Conservation (phyloP, 1,284 basidiomycete species). For the Puccinia polysora region DNA sequence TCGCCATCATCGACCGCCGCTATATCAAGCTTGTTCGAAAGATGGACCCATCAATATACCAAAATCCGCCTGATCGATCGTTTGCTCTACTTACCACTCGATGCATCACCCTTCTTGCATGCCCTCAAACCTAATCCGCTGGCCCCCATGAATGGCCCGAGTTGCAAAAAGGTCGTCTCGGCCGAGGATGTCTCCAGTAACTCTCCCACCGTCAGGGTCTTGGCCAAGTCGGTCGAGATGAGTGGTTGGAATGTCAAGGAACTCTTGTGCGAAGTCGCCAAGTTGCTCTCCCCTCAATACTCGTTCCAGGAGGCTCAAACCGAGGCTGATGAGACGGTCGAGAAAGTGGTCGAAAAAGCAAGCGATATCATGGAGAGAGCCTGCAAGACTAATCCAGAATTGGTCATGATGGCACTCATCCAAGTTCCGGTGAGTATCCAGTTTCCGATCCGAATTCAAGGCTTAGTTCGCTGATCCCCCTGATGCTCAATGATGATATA, state of each 20-base stretch:
- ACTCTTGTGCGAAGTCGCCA: not conserved
- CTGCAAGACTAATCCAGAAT: slow-evolving; percentile 79
- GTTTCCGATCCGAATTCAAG: not conserved
- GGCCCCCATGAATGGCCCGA: not conserved
- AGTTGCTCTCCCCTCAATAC: not conserved
- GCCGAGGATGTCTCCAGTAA: not conserved
- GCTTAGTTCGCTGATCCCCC: slow-evolving; percentile 3
- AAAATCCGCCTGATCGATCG: slow-evolving; percentile 14
- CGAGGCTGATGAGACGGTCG: no score
- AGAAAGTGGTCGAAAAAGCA: slow-evolving; percentile 11
- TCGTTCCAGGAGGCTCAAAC: not conserved
- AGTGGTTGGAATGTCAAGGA: slow-evolving; percentile 24
- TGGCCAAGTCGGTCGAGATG: slow-evolving; percentile 21
- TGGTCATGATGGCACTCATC: slow-evolving; percentile 86
- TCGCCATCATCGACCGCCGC: slow-evolving; percentile 8
- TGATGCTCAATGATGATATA: slow-evolving; percentile 52
- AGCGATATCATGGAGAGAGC: slow-evolving; percentile 14
- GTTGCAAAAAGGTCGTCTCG: not conserved
- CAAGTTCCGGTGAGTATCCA: slow-evolving; percentile 62
- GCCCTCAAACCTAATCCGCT: slow-evolving; percentile 17
- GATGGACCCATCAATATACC: not conserved
- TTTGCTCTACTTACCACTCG: slow-evolving; percentile 5
- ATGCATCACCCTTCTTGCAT: slow-evolving; percentile 20
- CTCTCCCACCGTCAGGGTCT: not conserved
- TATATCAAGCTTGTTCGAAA: slow-evolving; percentile 10